Conservation (phyloP, 2,329 filamentous ascomycete species). For the Drechslerella coelobrocha region DNA sequence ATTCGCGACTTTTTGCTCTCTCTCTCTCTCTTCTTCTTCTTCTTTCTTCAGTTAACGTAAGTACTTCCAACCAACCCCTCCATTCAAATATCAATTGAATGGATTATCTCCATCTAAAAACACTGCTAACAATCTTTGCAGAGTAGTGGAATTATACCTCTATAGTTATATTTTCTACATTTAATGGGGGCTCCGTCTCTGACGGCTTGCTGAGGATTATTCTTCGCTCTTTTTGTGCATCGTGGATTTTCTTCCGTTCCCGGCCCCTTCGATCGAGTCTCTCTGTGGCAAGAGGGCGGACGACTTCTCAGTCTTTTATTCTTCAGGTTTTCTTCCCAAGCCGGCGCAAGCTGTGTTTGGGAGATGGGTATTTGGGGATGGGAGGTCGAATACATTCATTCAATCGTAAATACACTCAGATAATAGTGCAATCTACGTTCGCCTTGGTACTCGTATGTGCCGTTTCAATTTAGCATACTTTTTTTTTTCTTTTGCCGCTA, state of each 20-base stretch:
- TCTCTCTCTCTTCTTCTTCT: constrained; percentile 29
- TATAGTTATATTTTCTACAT: constrained; percentile 52
- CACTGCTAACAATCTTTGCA: constrained; percentile 27
- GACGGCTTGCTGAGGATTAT: constrained; percentile 55
- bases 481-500: too few relatives aligned
- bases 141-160: constrained; percentile 53
- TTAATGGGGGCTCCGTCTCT: constrained; percentile 53
- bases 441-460: not conserved
- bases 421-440: not conserved
- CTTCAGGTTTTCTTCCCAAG: constrained; percentile 40
- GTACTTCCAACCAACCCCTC: constrained; percentile 21
- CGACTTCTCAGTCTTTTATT: constrained; percentile 41
- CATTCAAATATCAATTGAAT: constrained; percentile 12
- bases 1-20: constrained; percentile 17
- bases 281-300: constrained; percentile 47
- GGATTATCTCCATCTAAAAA: constrained; percentile 6
- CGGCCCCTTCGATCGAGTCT: constrained; percentile 54
- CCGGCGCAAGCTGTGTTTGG: constrained; percentile 12
- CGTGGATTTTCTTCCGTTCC: constrained; percentile 55
- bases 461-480: not conserved
- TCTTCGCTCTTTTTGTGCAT: constrained; percentile 35
- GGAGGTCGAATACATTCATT: constrained; percentile 43
- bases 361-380: constrained; percentile 41
- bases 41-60: constrained; percentile 50
- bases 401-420: not conserved